Base-by-base conservation (phyloP, 2,329 filamentous ascomycete species). In the Fusarium clavum region DNA sequence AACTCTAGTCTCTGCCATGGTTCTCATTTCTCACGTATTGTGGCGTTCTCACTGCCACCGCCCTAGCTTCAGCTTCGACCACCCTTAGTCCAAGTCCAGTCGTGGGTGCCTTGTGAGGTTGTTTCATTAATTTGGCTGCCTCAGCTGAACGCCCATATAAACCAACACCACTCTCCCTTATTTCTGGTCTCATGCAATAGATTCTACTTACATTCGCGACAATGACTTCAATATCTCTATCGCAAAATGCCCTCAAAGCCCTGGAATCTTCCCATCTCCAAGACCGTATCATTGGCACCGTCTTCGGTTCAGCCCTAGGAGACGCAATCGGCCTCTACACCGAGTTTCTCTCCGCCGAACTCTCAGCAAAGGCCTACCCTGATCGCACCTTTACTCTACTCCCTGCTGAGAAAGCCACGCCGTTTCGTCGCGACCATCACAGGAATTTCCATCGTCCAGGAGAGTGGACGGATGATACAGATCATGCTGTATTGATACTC, bases 391-490 rank as follows among this genome's bases (percentile, higher is more conserved):
- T 86, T 70, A 80, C 78, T 5, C 78, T 86, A 2, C 61, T 73
- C 3, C 79, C 79, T 5, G 24, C 54, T 7, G 78, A 79, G 3
- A 60, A 76, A 11, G 77, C 78, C 0, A 86, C 84, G 1, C 79
- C 80, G 1, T 81, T 82, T 64, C 76, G 80, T 20, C 75, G 78
- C n/a, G 85, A 86, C 68, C 69, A 75, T 8, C 84, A 86, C 68
- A 79, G 84, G 51, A 78, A 79, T 54, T 81, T 81, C 29, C 81
- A 83, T 38, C 71, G 75, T 5, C 71, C 78, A 1, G 80, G 81
- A 25, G 80, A 83, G 43, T 87, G 85, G 85, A 88, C 85, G 0
- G 85, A 88, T 63, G 85, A 87, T 73, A 87, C 85, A 0, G 85
- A 87, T 66, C 85, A 87, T 73, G 82, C 85, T 5, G 77, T 86